A percentile compares a stretch with the other conserved stretches of the same genome.
Evolutionary conservation across 805 yeast genomes (phyloP).

Genomic region (Saccharomycopsis sp.): DNA sequence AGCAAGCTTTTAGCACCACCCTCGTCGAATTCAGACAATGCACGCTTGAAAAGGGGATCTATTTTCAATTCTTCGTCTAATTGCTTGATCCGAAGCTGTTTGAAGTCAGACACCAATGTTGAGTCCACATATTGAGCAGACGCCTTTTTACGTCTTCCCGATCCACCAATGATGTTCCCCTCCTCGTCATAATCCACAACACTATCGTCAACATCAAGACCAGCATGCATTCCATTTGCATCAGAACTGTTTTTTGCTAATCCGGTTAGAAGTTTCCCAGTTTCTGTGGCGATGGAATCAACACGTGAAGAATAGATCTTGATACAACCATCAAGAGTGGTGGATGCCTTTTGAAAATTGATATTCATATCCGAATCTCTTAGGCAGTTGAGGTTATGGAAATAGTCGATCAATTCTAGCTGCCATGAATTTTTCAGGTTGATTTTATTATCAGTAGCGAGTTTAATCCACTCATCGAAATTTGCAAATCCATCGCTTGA

Average conservation of each 20-base stretch:
- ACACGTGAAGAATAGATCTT: slow-evolving; percentile 88
- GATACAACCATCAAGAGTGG: slow-evolving; percentile 89
- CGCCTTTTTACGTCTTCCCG: slow-evolving; percentile 24
- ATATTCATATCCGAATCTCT: slow-evolving; percentile 47
- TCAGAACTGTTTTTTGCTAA: slow-evolving; percentile 35
- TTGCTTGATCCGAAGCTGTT: slow-evolving; percentile 42
- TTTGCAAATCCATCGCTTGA: neutral
- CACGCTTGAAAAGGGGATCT: slow-evolving; percentile 69
- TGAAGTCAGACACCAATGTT: slow-evolving; percentile 44
- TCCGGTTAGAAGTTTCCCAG: slow-evolving; percentile 75
- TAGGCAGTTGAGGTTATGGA: slow-evolving; percentile 42
- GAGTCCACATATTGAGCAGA: slow-evolving; percentile 30
- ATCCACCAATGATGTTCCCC: slow-evolving; percentile 25
- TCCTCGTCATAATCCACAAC: slow-evolving; percentile 23
- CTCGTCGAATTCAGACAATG: slow-evolving; percentile 70
- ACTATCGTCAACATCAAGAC: slow-evolving; percentile 20
- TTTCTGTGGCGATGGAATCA: slow-evolving; percentile 84
- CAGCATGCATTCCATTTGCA: slow-evolving; percentile 24
- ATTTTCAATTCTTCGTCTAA: slow-evolving; percentile 57
- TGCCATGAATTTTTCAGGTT: slow-evolving; percentile 45
- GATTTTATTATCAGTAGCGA: slow-evolving; percentile 43
- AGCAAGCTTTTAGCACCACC: slow-evolving; percentile 70
- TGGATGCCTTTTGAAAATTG: slow-evolving; percentile 83
- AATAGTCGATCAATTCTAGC: slow-evolving; percentile 45
- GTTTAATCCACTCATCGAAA: slow-evolving; percentile 45